Percentiles rank a stretch among this genome's conserved stretches.
Conservation (phyloP, 352 stramenopile species). For the Globisporangium nodosum region DNA sequence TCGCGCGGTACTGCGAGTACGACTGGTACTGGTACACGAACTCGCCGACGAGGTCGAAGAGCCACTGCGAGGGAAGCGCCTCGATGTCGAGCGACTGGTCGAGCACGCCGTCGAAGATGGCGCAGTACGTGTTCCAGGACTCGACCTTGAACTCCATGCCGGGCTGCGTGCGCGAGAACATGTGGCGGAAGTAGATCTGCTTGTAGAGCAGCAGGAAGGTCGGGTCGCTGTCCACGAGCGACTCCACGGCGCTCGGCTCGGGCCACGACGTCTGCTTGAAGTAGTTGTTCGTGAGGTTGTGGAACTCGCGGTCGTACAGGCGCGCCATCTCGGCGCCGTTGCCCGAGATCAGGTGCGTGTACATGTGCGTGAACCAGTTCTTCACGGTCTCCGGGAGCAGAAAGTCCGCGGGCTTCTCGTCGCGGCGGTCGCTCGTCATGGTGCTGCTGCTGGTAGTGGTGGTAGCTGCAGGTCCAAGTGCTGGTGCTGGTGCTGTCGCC, state of each 20-base stretch:
- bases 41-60: conserved; percentile 98
- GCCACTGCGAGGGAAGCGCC: conserved; percentile 92
- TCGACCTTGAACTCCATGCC: conserved; percentile 88
- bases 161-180: conserved; percentile 90
- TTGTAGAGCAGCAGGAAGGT: conserved; percentile 96
- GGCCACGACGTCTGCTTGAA: conserved; percentile 95
- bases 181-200: conserved; percentile 96
- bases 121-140: conserved; percentile 92
- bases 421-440: conserved; percentile 52
- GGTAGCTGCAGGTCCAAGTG: neutral
- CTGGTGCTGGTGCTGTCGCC: conserved; percentile 1
- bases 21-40: conserved; percentile 99
- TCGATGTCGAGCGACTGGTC: conserved; percentile 77
- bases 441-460: neutral
- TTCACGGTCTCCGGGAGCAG: conserved; percentile 84
- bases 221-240: conserved; percentile 80
- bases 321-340: conserved; percentile 80
- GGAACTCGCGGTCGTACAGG: conserved; percentile 87
- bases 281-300: conserved; percentile 89
- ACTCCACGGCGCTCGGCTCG: conserved; percentile 77
- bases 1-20: conserved; percentile 95
- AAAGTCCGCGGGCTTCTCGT: conserved; percentile 86
- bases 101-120: conserved; percentile 93
- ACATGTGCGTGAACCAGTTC: conserved; percentile 86
- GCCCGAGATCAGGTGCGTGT: conserved; percentile 78